These are phyloP conservation scores for Cotoneaster glaucophyllus DNA, from an alignment of 306 rosid genomes.

Conservation along the genomic window DNA sequence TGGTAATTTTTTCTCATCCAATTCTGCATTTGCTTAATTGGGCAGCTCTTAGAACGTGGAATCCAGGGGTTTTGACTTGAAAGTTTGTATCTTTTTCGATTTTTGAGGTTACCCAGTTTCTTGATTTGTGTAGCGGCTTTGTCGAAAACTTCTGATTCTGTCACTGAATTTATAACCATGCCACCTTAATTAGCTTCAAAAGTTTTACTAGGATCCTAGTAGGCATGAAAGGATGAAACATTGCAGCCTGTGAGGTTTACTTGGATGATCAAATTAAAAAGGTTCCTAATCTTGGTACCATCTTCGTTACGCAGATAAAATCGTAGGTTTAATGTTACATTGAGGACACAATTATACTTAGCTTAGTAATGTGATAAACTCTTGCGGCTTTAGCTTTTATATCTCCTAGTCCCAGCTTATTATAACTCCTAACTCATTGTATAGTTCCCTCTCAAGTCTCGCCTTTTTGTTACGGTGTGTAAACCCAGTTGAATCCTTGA, in stretches of 20 bases:
- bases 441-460: no score
- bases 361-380: not conserved
- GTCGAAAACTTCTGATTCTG: not conserved
- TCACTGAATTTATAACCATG: not conserved
- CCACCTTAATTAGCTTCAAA: not conserved
- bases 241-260: not conserved
- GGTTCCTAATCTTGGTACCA: not conserved
- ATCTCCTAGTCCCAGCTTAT: not conserved
- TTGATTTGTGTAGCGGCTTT: not conserved
- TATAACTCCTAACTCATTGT: not conserved
- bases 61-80: not conserved
- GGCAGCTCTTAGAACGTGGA: not conserved
- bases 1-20: constrained; percentile 22
- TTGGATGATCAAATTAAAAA: not conserved
- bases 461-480: no score
- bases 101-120: not conserved
- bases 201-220: not conserved
- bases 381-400: not conserved
- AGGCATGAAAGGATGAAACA: not conserved
- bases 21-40: not conserved
- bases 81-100: not conserved
- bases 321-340: not conserved
- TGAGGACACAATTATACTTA: not conserved
- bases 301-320: not conserved
- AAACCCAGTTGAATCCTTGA: not conserved